Evolutionary conservation across 768 basidiomycete species (phyloP), one percentile per base, ranked within the genome.

Genomic region (Fibroporia radiculosa): DNA sequence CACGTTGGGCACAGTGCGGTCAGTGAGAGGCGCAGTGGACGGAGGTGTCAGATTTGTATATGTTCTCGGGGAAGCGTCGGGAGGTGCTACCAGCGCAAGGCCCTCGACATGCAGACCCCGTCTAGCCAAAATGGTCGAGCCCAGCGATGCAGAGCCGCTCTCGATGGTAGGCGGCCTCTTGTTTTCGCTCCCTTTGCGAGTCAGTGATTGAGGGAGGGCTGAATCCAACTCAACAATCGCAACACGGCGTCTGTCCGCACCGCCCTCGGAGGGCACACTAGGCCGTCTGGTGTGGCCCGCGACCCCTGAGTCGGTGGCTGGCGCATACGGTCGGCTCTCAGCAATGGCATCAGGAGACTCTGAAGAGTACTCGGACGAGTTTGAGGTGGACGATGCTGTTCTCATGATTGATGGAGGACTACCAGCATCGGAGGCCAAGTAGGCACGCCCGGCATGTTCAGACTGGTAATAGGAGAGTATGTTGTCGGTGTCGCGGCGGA

Each of bases 81-180:
- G 82, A 40, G 83, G 84, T 42, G 81, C 80, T 48, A 86, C 78
- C 50, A 87, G 68, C 42, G 83, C 78, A 20, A 86, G 68, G 42
- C 77, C 75, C 42, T 56, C 53, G 29, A 60, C 53, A 42, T 56
- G 53, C 32, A 60, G 18, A 19, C 59, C 59, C 6, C 59, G 53
- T 14, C 59, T 53, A 24, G 55, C 51, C 38, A 50, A 42, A 33
- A 55, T 48, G 12, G 50, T 49, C 23, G 45, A 35, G n/a, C 10
- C 27, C 39, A 19, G 16, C 25, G 32, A 10, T 18, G 40, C 46
- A 4, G 6, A 55, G 59, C 55, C 28, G 35, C 28, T 22, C 6
- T 41, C 48, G 28, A 10, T 16, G 25, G 25, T 11, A n/a, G 28
- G 11, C 13, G 34, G n/a, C 12, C 43, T 20, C n/a, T 12, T n/a